These are phyloP conservation scores for Cytospora mali DNA, from an alignment of 2,329 filamentous ascomycete genomes.

Conservation along the genomic window DNA sequence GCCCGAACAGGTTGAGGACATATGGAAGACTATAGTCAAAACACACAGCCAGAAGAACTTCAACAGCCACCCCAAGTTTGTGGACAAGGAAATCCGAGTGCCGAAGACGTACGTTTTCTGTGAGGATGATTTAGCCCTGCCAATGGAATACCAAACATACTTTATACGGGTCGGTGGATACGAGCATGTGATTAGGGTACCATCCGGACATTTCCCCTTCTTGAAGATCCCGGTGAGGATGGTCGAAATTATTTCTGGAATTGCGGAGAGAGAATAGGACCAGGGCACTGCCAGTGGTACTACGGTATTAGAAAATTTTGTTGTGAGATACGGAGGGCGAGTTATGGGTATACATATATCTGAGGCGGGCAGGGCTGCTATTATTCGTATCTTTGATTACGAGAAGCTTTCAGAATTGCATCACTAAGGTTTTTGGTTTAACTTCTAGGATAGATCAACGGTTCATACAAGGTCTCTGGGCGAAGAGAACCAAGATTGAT, in stretches of 20 bases:
- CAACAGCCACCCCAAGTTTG: constrained; percentile 15
- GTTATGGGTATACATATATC: no score
- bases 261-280: constrained; percentile 6
- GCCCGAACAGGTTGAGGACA: neutral
- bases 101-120: constrained; percentile 20
- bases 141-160: constrained; percentile 18
- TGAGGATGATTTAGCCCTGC: constrained; percentile 15
- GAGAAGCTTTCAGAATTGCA: no score
- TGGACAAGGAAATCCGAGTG: constrained; percentile 19
- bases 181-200: constrained; percentile 18
- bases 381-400: no score
- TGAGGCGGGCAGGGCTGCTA: no score
- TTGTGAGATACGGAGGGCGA: no score
- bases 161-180: constrained; percentile 12
- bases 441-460: no score
- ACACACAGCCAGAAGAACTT: constrained; percentile 20
- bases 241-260: constrained; percentile 11
- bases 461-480: no score
- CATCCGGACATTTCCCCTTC: constrained; percentile 20
- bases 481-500: no score
- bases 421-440: no score
- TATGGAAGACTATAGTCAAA: constrained; percentile 8
- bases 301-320: no score
- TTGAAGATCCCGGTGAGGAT: constrained; percentile 11
- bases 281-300: no score